phyloP scores from a whole-genome alignment of 176 grass and related monocot genomes.

The Rhynchospora breviuscula region DNA sequence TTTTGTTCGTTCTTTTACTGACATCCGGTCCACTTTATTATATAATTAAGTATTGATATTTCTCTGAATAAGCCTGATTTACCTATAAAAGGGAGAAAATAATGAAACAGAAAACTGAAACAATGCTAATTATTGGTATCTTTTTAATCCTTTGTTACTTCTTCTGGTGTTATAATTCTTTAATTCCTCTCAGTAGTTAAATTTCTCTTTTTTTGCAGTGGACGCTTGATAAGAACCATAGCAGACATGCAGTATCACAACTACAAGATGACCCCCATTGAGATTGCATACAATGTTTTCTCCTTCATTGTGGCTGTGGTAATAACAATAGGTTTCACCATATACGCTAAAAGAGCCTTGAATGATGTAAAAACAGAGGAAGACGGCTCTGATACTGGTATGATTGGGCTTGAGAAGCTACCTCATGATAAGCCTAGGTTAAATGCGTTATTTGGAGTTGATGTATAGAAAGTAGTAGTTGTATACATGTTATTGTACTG shows the following conservation, averaged over 20 bases:
- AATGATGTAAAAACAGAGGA: constrained; percentile 36
- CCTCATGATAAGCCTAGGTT: constrained; percentile 33
- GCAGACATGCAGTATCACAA: constrained; percentile 63
- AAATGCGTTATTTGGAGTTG: constrained; percentile 23
- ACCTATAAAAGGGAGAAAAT: neutral
- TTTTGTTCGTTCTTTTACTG: neutral
- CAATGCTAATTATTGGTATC: neutral
- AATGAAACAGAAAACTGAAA: neutral
- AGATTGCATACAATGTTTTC: constrained; percentile 78
- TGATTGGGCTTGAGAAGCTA: constrained; percentile 30
- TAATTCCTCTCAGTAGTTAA: neutral
- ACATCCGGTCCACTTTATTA: too few species aligned
- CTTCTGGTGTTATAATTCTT: neutral
- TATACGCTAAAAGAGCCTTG: constrained; percentile 69
- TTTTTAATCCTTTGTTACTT: neutral
- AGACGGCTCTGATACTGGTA: constrained; percentile 1
- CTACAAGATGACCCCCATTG: constrained; percentile 61
- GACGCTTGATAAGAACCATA: constrained; percentile 63
- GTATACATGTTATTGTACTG: neutral
- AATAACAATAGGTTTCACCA: constrained; percentile 56
- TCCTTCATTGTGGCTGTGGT: constrained; percentile 43
- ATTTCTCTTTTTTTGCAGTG: constrained; percentile 35
- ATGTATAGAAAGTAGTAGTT: constrained; percentile 34
- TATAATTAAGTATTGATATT: neutral
- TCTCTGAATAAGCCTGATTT: neutral